phyloP scores from a whole-genome alignment of 805 yeast genomes.

The Nakazawaea wickerhamii region DNA sequence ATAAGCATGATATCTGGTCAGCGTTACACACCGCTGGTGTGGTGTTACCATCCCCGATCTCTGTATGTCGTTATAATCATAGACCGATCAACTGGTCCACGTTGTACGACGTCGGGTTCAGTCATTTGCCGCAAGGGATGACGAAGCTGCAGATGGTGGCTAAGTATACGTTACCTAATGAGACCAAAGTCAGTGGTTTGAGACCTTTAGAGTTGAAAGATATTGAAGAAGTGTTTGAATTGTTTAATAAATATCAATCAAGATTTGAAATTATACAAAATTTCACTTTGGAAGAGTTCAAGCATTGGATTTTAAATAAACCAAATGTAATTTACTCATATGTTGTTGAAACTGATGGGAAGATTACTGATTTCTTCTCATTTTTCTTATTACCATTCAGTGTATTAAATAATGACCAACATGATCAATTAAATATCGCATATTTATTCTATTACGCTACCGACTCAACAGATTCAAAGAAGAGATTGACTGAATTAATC shows the following conservation, averaged over 20 bases:
- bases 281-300: slow-evolving; percentile 59
- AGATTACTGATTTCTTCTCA: slow-evolving; percentile 83
- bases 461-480: slow-evolving; percentile 45
- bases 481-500: slow-evolving; percentile 57
- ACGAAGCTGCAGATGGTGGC: slow-evolving; percentile 67
- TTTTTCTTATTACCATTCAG: slow-evolving; percentile 87
- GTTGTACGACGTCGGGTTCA: slow-evolving; percentile 84
- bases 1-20: slow-evolving; percentile 83
- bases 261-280: slow-evolving; percentile 70
- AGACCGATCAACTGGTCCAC: slow-evolving; percentile 92
- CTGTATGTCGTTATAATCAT: slow-evolving; percentile 86
- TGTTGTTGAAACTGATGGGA: slow-evolving; percentile 66
- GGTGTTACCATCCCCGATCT: slow-evolving; percentile 85
- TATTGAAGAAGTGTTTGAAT: slow-evolving; percentile 52
- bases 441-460: slow-evolving; percentile 89
- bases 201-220: slow-evolving; percentile 57
- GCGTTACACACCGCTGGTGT: slow-evolving; percentile 93
- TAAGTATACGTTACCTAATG: slow-evolving; percentile 48
- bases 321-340: slow-evolving; percentile 58
- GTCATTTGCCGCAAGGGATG: slow-evolving; percentile 66
- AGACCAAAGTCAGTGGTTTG: slow-evolving; percentile 46
- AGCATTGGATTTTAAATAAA: slow-evolving; percentile 76
- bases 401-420: slow-evolving; percentile 59
- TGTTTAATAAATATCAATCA: slow-evolving; percentile 58
- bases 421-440: slow-evolving; percentile 74